Percentiles rank a stretch among this genome's conserved stretches.
Conservation (phyloP, 1,284 basidiomycete genomes). For the Cryptococcus floricola region DNA sequence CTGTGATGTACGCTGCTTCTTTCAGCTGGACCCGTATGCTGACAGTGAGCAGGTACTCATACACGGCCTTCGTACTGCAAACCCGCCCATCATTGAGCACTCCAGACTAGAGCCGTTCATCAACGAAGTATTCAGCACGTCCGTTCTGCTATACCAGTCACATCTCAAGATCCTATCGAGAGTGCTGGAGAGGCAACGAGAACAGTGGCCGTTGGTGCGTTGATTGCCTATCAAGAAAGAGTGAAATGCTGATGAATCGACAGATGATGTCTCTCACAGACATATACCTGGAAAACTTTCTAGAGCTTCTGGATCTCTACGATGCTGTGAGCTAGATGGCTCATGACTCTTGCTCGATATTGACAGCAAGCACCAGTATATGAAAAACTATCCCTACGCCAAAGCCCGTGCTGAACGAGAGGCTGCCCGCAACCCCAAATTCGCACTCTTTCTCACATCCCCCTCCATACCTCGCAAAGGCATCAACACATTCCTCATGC, state of each 20-base stretch:
- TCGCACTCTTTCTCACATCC: conserved; percentile 62
- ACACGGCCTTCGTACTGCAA: conserved; percentile 56
- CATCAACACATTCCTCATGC: conserved; percentile 66
- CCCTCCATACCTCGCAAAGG: conserved; percentile 70
- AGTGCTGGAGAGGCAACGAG: conserved; percentile 66
- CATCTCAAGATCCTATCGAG: conserved; percentile 64
- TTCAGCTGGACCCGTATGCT: background rate
- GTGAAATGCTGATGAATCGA: background rate
- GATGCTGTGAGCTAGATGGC: conserved; percentile 36
- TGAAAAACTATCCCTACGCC: conserved; percentile 68
- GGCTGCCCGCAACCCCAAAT: conserved; percentile 60
- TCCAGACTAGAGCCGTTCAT: conserved; percentile 59
- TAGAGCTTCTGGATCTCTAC: conserved; percentile 30
- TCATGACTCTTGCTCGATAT: conserved; percentile 31
- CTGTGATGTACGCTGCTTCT: conserved; percentile 54
- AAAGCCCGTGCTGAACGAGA: conserved; percentile 72
- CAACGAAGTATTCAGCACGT: conserved; percentile 68
- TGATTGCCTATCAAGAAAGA: background rate
- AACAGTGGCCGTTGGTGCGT: conserved; percentile 65
- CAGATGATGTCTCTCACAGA: conserved; percentile 67
- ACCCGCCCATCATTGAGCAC: conserved; percentile 58
- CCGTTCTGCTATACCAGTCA: conserved; percentile 59
- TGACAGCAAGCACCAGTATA: conserved; percentile 23
- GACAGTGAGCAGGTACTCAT: conserved; percentile 59
- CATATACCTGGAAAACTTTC: conserved; percentile 66